Evolutionary conservation across 2,329 filamentous ascomycete species (phyloP).

Genomic region (Cytospora schulzeri): DNA sequence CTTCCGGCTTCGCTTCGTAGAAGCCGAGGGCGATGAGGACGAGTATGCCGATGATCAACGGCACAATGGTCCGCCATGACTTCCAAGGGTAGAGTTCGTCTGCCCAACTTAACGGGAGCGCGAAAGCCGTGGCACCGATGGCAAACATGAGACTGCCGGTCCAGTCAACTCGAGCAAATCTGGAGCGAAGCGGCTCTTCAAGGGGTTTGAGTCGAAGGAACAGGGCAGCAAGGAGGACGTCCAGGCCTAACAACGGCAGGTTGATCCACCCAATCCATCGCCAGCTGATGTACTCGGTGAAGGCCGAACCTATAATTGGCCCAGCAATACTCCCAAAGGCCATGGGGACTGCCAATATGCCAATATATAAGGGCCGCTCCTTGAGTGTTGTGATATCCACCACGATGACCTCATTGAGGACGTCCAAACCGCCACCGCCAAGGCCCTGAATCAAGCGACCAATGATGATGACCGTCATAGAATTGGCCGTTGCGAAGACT

Average conservation of each 20-base stretch:
- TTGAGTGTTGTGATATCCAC: constrained; percentile 39
- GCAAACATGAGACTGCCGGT: constrained; percentile 24
- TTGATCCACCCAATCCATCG: constrained; percentile 39
- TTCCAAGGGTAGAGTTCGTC: constrained; percentile 38
- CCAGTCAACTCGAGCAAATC: constrained; percentile 38
- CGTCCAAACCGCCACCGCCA: constrained; percentile 37
- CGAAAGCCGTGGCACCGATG: constrained; percentile 35
- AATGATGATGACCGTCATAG: constrained; percentile 33
- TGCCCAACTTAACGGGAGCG: constrained; percentile 40
- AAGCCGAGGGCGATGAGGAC: constrained; percentile 35
- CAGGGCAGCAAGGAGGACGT: constrained; percentile 26
- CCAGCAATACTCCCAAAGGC: constrained; percentile 35
- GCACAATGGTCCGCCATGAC: constrained; percentile 38
- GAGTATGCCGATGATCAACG: constrained; percentile 36
- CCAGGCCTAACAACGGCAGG: constrained; percentile 33
- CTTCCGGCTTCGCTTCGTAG: constrained; percentile 35
- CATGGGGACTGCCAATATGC: constrained; percentile 33
- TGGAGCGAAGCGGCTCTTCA: constrained; percentile 12
- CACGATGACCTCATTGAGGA: constrained; percentile 37
- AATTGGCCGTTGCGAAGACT: constrained; percentile 34
- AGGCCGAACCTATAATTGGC: constrained; percentile 36
- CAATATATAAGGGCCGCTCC: constrained; percentile 36
- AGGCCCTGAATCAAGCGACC: constrained; percentile 36
- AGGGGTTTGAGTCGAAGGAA: constrained; percentile 31
- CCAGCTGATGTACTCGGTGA: constrained; percentile 34